Conservation (phyloP, 805 yeast genomes). For the Isabelozyma heimii region DNA sequence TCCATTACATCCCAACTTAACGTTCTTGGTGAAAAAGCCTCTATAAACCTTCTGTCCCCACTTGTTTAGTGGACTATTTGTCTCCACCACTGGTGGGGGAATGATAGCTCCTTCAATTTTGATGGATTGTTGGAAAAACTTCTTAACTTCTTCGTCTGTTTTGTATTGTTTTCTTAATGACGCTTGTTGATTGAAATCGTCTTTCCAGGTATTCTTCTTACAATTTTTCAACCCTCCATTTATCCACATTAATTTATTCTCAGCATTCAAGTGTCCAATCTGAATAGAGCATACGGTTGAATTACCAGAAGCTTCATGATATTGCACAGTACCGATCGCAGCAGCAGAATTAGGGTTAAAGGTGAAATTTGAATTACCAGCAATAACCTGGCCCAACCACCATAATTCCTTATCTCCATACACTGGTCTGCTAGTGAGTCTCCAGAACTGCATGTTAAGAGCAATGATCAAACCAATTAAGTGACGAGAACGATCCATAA, state of each 20-base stretch:
- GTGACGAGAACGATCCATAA: slow-evolving; percentile 21
- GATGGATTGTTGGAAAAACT: not conserved
- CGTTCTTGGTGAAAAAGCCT: not conserved
- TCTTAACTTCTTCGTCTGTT: not conserved
- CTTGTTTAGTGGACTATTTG: not conserved
- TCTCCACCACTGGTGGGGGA: not conserved
- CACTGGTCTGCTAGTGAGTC: slow-evolving; percentile 23
- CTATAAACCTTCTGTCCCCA: not conserved
- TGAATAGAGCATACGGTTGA: slow-evolving; percentile 21
- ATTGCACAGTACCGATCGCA: slow-evolving; percentile 14
- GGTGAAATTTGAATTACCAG: slow-evolving; percentile 13
- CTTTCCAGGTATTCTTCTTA: slow-evolving; percentile 9
- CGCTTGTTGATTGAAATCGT: not conserved
- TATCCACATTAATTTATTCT: slow-evolving; percentile 21
- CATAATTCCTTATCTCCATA: slow-evolving; percentile 26
- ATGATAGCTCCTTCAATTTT: not conserved
- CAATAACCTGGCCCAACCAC: slow-evolving; percentile 28
- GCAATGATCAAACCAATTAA: slow-evolving; percentile 17
- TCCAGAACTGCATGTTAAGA: slow-evolving; percentile 11
- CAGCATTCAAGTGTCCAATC: slow-evolving; percentile 18
- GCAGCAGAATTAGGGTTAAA: slow-evolving; percentile 19
- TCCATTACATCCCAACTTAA: not conserved
- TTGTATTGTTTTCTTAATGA: not conserved
- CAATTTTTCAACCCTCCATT: slow-evolving; percentile 27
- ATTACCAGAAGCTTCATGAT: not conserved